Conservation (phyloP, 768 basidiomycete species). For the Panellus pusillus region DNA sequence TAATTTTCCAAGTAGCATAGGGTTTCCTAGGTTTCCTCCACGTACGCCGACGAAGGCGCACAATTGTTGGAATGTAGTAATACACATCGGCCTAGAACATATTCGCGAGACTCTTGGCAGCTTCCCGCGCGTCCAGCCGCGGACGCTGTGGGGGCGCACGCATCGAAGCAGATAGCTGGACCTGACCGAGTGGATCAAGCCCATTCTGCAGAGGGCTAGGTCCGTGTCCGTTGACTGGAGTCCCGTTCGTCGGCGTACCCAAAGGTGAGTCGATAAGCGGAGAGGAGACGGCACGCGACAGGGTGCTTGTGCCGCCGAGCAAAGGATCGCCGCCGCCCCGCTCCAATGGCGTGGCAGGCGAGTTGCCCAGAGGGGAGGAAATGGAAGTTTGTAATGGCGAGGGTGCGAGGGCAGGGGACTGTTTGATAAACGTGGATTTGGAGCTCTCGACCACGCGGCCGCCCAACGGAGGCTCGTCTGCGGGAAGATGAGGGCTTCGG, state of each 20-base stretch:
- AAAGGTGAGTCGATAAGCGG: constrained; percentile 30
- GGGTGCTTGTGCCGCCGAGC: constrained; percentile 25
- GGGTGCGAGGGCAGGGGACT: constrained; percentile 38
- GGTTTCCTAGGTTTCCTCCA: neutral
- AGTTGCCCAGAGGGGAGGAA: constrained; percentile 34
- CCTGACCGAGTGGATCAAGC: constrained; percentile 66
- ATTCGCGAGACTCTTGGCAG: constrained; percentile 88
- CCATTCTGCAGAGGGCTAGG: constrained; percentile 27
- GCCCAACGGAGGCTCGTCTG: constrained; percentile 54
- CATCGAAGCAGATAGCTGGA: constrained; percentile 70
- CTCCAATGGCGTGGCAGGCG: constrained; percentile 19
- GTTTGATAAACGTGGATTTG: constrained; percentile 76
- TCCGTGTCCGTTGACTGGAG: constrained; percentile 19
- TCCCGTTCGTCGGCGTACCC: constrained; percentile 14
- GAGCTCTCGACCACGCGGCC: constrained; percentile 74
- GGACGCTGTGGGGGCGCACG: constrained; percentile 70
- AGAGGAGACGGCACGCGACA: constrained; percentile 26
- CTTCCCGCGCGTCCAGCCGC: constrained; percentile 80
- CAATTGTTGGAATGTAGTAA: neutral
- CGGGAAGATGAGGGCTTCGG: constrained; percentile 30
- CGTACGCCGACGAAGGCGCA: no score
- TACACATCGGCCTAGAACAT: constrained; percentile 61
- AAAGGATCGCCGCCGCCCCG: constrained; percentile 34
- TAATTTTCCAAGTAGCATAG: neutral
- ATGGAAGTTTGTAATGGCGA: constrained; percentile 34